These are phyloP conservation scores for Botrytis byssoidea DNA, from an alignment of 2,329 filamentous ascomycete genomes.

Conservation along the genomic window DNA sequence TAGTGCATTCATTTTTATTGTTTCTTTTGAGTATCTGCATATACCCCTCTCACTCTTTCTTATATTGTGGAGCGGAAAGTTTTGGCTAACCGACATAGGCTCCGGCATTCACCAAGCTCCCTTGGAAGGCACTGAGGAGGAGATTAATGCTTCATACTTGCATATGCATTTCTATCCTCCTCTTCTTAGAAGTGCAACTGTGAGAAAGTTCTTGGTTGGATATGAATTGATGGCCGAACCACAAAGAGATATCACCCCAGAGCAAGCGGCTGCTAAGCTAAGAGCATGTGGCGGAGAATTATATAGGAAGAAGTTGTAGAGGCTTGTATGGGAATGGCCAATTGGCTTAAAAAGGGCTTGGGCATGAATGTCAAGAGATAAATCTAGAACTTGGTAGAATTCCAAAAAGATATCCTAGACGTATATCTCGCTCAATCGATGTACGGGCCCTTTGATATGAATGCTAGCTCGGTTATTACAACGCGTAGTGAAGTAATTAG, in stretches of 20 bases:
- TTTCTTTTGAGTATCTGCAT: background rate
- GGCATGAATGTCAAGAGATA: background rate
- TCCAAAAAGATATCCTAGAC: background rate
- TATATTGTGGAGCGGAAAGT: background rate
- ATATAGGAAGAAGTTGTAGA: constrained; percentile 62
- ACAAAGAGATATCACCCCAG: constrained; percentile 96
- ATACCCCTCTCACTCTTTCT: background rate
- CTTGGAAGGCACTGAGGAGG: constrained; percentile 74
- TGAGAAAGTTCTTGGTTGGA: constrained; percentile 93
- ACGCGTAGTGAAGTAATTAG: background rate
- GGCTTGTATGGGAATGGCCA: background rate
- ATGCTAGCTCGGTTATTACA: background rate
- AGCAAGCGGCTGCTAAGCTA: constrained; percentile 82
- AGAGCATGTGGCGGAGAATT: constrained; percentile 74
- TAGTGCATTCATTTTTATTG: background rate
- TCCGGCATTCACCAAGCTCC: constrained; percentile 97
- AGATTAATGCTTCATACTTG: constrained; percentile 84
- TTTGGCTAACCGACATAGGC: constrained; percentile 45
- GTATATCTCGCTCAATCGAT: background rate
- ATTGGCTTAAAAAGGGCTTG: background rate
- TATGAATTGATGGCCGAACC: constrained; percentile 97
- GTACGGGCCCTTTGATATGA: background rate
- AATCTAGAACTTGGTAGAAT: background rate
- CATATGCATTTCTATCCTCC: constrained; percentile 99
- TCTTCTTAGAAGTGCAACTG: constrained; percentile 84